Evolutionary conservation across 192 early-diverging fungal species (phyloP).

Genomic region (Mortierella hygrophila): DNA sequence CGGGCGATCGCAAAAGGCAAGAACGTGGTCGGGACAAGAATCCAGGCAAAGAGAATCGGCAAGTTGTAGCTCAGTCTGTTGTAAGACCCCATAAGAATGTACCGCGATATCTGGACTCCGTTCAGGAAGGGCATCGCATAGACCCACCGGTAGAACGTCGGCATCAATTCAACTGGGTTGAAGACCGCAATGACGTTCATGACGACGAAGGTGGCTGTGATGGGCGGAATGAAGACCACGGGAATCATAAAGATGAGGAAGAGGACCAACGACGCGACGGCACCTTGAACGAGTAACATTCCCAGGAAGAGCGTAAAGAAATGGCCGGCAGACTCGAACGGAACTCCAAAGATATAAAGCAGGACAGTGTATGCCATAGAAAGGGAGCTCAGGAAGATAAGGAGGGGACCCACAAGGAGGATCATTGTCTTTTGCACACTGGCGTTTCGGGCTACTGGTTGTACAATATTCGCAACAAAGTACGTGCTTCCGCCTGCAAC

Average conservation of each 20-base stretch:
- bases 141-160: slow-evolving; percentile 55
- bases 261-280: slow-evolving; percentile 42
- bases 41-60: slow-evolving; percentile 60
- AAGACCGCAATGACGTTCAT: slow-evolving; percentile 59
- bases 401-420: slow-evolving; percentile 21
- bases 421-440: slow-evolving; percentile 32
- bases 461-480: slow-evolving; percentile 31
- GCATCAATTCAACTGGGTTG: slow-evolving; percentile 55
- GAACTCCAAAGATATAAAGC: slow-evolving; percentile 37
- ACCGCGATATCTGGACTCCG: slow-evolving; percentile 55
- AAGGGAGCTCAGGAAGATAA: slow-evolving; percentile 26
- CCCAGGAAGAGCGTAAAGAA: slow-evolving; percentile 33
- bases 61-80: slow-evolving; percentile 52
- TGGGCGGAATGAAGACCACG: slow-evolving; percentile 26
- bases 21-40: slow-evolving; percentile 33
- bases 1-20: slow-evolving; percentile 47
- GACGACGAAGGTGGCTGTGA: slow-evolving; percentile 43
- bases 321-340: slow-evolving; percentile 29
- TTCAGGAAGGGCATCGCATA: slow-evolving; percentile 65
- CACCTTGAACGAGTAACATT: slow-evolving; percentile 40
- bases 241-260: slow-evolving; percentile 47
- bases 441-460: slow-evolving; percentile 12
- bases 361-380: slow-evolving; percentile 36
- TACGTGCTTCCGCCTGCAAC: slow-evolving; percentile 46
- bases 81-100: slow-evolving; percentile 58